A percentile compares a stretch with the other conserved stretches of the same genome.
These are phyloP conservation scores for rapeseed (Brassica napus) DNA, from an alignment of 345 rosid genomes.

Conservation along the genomic window Da-Ae NC_063435.1:5164001-5164500, in stretches of 20 bases:
- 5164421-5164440: slow-evolving; percentile 91
- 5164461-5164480: slow-evolving; percentile 87
- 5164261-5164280: neutral
- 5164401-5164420: slow-evolving; percentile 87
- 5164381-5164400: slow-evolving; percentile 19
- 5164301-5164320: slow-evolving; percentile 23
- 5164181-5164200: neutral
- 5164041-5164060: too few relatives aligned
- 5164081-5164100: too few relatives aligned
- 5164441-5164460: slow-evolving; percentile 81
- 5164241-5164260: neutral
- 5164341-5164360: neutral
- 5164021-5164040: neutral
- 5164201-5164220: neutral
- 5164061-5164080: too few relatives aligned
- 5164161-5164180: too few relatives aligned
- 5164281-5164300: neutral
- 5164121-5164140: too few relatives aligned
- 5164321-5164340: neutral
- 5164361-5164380: neutral
- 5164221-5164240: neutral
- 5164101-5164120: too few relatives aligned
- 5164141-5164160: too few relatives aligned
- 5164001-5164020: neutral
- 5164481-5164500: slow-evolving; percentile 79